Base-by-base conservation (phyloP, 1,284 basidiomycete species). In the Thelephora terrestris region DNA sequence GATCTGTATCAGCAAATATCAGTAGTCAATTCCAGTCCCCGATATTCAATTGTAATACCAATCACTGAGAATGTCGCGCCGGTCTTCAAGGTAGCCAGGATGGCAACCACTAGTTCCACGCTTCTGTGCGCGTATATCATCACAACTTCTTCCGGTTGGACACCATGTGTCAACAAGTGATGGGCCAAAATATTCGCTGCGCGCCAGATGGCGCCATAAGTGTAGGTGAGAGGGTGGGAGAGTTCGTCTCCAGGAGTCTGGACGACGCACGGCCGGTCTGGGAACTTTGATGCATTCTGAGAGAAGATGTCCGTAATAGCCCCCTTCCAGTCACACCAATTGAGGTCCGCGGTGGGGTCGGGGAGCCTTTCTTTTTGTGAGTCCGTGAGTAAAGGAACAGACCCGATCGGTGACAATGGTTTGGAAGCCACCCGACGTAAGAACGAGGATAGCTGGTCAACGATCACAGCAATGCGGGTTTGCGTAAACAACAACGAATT, bases 111-210 rank as follows among this genome's bases (percentile, higher is more conserved):
- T 45, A 99, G 82, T 64, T 99, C 95, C 38, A 97, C 94, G 55
- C 91, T 92, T 43, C 96, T 81, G 59, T 97, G 85, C 0, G 96
- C 96, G 62, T 99, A 99, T n/a, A 99, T 89, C 81, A 96, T 98
- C 48, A 99, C 93, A 18, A 99, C 93, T 58, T 99, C 96, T 57
- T 95, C 95, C 24, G 91, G 74, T 66, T 95, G 76, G 12, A 99
- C 71, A 12, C 95, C 95, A 16, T 79, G 79, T 58, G 84, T 78
- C 47, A 98, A 68, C 46, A 99, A 76, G 57, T 96, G 81, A 61
- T 99, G 95, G 0, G 96, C 89, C 7, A 99, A 75, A 17, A 95
- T 75, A 62, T 99, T 99, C 4, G 86, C 81, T 7, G 94, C 91
- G 46, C 76, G 76, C 51, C 91, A 80, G 55, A 99, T 91, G 52